Evolutionary conservation across 2,329 filamentous ascomycete species (phyloP), one percentile per base, ranked within the genome.

Genomic region (Penicillium frequentans): DNA sequence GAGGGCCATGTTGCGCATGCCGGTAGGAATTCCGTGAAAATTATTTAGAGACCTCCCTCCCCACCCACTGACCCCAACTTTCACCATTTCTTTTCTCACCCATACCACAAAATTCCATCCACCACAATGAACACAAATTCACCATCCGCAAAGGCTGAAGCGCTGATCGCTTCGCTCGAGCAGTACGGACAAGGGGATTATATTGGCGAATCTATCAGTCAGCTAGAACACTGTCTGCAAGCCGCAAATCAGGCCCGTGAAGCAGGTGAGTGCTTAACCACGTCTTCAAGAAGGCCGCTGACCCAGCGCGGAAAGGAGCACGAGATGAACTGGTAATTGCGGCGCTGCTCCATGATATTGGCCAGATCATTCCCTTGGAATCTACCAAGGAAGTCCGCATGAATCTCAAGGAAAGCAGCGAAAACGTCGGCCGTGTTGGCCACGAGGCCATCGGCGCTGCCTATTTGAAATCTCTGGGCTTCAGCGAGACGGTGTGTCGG

Each of bases 331-430:
- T 72, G 3, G 60, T 77, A 3, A 64, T 75, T 24, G 76, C 75
- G 0, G 73, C 75, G 8, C 62, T 79, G 10, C 66, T 79, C 5
- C 77, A 79, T 57, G 77, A 79, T 51, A 73, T 78, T 48, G 76
- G 76, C 16, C 74, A 77, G 26, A 75, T 78, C 54, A 70, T 78
- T 14, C 76, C 75, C 3, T 44, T 74, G 1, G 62, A 66, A 56
- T 65, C 56, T 26, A 70, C 58, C 23, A 70, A 62, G 27, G 73
- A 68, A 54, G 59, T 60, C 8, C 61, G 68, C 3, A 69, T 70
- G 68, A 64, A 67, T 23, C 60, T 72, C 33, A 56, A 55, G 11
- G 61, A 62, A 7, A 65, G 64, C 39, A 56, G 59, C 2, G 65
- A 68, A 13, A 73, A 72, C 48, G 70, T 75, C 14, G 75, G 75